Base-by-base conservation (phyloP, 2,329 filamentous ascomycete genomes). In the Ophiostoma ulmi region DNA sequence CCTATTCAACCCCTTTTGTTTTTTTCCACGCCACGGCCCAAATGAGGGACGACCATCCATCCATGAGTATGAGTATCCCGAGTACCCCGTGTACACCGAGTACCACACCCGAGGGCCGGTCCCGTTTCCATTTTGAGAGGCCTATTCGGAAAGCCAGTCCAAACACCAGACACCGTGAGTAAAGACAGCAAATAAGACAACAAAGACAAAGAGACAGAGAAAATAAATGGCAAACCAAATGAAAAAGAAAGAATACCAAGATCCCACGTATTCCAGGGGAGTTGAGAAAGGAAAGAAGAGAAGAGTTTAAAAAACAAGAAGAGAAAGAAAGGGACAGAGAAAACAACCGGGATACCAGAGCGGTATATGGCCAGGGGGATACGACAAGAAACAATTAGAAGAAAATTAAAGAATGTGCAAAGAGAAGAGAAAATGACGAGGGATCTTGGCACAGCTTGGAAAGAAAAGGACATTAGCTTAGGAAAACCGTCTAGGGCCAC, bases 401-500 rank as follows among this genome's bases (percentile, higher is more conserved):
- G 14, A 63, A 63, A 10, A 63, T 20, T 35, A 63, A 26, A 63
- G 22, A 35, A 63, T 35, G 26, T 63, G 52, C n/a, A 58, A 26
- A 58, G n/a, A 26, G 39, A 22, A 22, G n/a, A 22, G 22, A 11
- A 26, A 58, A 58, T 31, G 31, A 26, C 52, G 52, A 26, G n/a
- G 52, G 10, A 58, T 20, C 14, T 48, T 48, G 44, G 44, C 20
- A 13, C 8, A 48, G 17, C 44, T 48, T 7, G 17, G 7, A 10
- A 58, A n/a, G n/a, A 11, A 14, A 26, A 14, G 6, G 14, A n/a
- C 5, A 20, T 48, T 22, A 13, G 17, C 11, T 31, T 65, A 88
- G 78, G 84, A 87, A 78, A 85, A 87, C 72, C 86, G 85, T 48
- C 65, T 67, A 11, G 38, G 65, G 22, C 39, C 65, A 20, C 39